Evolutionary conservation across 805 yeast species (phyloP), one percentile per base, ranked within the genome.

Genomic region (Nakazawaea peltata): DNA sequence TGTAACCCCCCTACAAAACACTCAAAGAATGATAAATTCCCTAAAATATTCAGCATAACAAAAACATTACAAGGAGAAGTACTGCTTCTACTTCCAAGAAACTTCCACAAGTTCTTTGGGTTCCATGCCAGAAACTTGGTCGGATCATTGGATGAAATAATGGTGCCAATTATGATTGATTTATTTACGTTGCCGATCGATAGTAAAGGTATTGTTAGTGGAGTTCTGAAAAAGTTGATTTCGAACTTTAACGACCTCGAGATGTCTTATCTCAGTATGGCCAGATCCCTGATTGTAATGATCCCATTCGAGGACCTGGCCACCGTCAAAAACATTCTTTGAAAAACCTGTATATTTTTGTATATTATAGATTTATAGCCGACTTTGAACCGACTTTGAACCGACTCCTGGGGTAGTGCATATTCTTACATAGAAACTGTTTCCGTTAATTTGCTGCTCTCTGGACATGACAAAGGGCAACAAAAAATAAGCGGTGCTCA

Each of bases 161-260:
- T 76, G 32, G 58, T 67, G n/a, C 83, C 84, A 0, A 57, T 77
- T 4, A 57, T 67, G 1, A 66, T 78, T 15, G 77, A 77, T 48
- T 61, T 77, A 40, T 57, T 65, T 11, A 54, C 56, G 19, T 49
- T 77, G 17, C 83, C 83, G 0, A 52, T 71, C 13, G 77, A 77
- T 49, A 60, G 74, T 6, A 74, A 77, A 16, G 85, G 85, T 27
- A 74, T 78, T 32, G 82, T 77, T 2, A 76, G 82, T 1, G 81
- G 81, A 1, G 63, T 78, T 16, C 81, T 84, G 0, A 56, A 71
- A 26, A 63, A 59, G 36, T 51, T 77, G 17, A 46, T 69, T 15
- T 57, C 63, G 61, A 25, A 21, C 15, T 26, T 35, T 13, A 51
- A 46, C 8, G 49, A 62, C 3, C 61, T 61, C 32, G 77, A 69